Percentiles rank a stretch among this genome's conserved stretches.
Evolutionary conservation across 106 monocot genomes (phyloP).

Genomic region (Acorus calamus): DNA sequence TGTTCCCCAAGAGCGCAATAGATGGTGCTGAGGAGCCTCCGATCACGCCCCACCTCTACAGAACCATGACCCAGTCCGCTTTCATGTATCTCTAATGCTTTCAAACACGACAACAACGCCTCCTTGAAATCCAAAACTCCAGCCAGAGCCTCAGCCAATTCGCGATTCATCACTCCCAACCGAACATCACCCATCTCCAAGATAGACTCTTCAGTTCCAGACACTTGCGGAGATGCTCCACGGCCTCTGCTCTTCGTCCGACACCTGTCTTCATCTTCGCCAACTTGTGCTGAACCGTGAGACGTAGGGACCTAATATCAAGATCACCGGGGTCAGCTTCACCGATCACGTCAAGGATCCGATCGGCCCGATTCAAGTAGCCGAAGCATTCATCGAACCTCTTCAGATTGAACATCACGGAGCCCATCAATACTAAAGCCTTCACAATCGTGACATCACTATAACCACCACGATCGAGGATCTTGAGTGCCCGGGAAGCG

Average conservation of each 20-base stretch:
- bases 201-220: constrained; percentile 42
- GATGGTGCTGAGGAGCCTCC: constrained; percentile 49
- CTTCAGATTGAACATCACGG: constrained; percentile 30
- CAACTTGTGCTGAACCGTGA: constrained; percentile 45
- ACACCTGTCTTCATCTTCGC: constrained; percentile 57
- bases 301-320: constrained; percentile 26
- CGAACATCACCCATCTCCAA: constrained; percentile 36
- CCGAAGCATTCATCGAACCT: constrained; percentile 59
- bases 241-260: constrained; percentile 58
- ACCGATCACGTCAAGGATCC: constrained; percentile 30
- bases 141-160: constrained; percentile 59
- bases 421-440: constrained; percentile 50
- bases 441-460: constrained; percentile 35
- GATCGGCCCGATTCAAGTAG: constrained; percentile 43
- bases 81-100: constrained; percentile 47
- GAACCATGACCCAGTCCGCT: constrained; percentile 45
- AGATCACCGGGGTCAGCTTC: constrained; percentile 16
- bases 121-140: constrained; percentile 46
- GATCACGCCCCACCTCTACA: constrained; percentile 42
- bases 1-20: constrained; percentile 60
- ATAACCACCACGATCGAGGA: constrained; percentile 35
- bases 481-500: constrained; percentile 37
- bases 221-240: constrained; percentile 35
- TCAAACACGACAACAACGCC: constrained; percentile 52
- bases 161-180: constrained; percentile 36